Evolutionary conservation across 2,329 filamentous ascomycete species (phyloP).

Genomic region (Cercospora canescens): DNA sequence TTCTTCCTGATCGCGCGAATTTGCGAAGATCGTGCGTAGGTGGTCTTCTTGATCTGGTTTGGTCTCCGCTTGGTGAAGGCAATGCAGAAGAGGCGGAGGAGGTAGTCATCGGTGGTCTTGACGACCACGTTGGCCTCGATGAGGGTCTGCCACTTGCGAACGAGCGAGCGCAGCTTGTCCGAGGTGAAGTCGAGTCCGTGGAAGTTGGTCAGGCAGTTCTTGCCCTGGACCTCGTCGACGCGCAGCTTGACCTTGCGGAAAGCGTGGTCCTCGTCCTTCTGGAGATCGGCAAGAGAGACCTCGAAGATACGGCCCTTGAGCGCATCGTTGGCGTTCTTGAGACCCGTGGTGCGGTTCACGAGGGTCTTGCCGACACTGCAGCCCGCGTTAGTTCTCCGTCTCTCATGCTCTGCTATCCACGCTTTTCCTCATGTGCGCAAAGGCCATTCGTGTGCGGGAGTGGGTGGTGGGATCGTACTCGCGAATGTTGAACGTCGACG

Average conservation of each 20-base stretch:
- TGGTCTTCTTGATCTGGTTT: slow-evolving; percentile 99
- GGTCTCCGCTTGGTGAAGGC: slow-evolving; percentile 98
- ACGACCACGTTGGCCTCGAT: slow-evolving; percentile 99
- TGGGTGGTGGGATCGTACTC: slow-evolving; percentile 68
- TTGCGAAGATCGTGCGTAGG: slow-evolving; percentile 94
- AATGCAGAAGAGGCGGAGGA: slow-evolving; percentile 97
- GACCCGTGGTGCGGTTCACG: slow-evolving; percentile 98
- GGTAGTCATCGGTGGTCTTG: slow-evolving; percentile 99
- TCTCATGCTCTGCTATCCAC: not conserved
- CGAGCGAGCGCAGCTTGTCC: slow-evolving; percentile 98
- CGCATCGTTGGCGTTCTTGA: slow-evolving; percentile 99
- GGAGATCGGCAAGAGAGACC: slow-evolving; percentile 96
- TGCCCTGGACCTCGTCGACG: slow-evolving; percentile 98
- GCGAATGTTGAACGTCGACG: slow-evolving; percentile 91
- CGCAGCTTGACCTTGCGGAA: slow-evolving; percentile 99
- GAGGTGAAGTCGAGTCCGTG: slow-evolving; percentile 99
- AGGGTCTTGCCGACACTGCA: slow-evolving; percentile 97
- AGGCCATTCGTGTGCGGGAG: slow-evolving; percentile 13
- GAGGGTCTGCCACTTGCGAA: slow-evolving; percentile 99
- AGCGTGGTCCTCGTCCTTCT: slow-evolving; percentile 99
- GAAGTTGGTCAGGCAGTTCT: slow-evolving; percentile 99
- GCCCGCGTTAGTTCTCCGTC: slow-evolving; percentile 36
- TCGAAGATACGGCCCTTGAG: slow-evolving; percentile 99
- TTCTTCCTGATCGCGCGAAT: slow-evolving; percentile 98
- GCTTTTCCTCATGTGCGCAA: slow-evolving; percentile 7